These are phyloP conservation scores for Prunella vulgaris DNA, from an alignment of 257 asterid species.

Conservation along the genomic window DNA sequence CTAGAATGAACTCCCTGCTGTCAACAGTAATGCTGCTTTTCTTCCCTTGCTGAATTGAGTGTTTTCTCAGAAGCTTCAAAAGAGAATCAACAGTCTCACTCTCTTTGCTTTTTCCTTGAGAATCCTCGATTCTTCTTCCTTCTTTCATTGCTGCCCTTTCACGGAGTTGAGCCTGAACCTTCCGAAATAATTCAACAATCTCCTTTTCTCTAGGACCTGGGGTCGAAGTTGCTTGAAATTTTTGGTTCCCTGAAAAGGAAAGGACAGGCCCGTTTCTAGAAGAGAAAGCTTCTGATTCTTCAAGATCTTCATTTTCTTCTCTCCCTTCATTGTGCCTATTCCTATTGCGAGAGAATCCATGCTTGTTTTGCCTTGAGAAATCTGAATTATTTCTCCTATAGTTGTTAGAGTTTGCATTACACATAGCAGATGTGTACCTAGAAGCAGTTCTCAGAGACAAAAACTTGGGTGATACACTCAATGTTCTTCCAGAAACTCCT, in stretches of 20 bases:
- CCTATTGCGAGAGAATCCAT: conserved; percentile 60
- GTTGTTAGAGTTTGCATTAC: conserved; percentile 60
- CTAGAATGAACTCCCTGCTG: conserved; percentile 51
- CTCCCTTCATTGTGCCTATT: conserved; percentile 58
- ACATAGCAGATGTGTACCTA: conserved; percentile 37
- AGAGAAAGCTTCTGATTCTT: conserved; percentile 58
- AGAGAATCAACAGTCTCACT: conserved; percentile 94
- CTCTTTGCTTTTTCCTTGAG: conserved; percentile 64
- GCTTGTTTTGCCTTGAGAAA: conserved; percentile 63
- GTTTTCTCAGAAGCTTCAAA: conserved; percentile 85
- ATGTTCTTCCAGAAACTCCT: conserved; percentile 56
- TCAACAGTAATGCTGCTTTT: conserved; percentile 31
- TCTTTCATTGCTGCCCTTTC: conserved; percentile 72
- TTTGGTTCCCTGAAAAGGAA: conserved; percentile 47
- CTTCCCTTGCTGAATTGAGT: conserved; percentile 78
- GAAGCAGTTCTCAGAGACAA: conserved; percentile 35
- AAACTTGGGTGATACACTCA: conserved; percentile 39
- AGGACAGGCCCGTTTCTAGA: conserved; percentile 69
- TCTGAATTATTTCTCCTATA: conserved; percentile 61
- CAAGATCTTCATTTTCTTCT: conserved; percentile 56
- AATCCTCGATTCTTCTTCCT: conserved; percentile 60
- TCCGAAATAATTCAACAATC: conserved; percentile 84
- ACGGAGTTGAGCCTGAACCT: conserved; percentile 91
- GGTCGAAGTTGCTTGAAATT: conserved; percentile 58
- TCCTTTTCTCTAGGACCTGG: conserved; percentile 94